Evolutionary conservation across 306 rosid genomes (phyloP), one percentile per base, ranked within the genome.

Genomic region (Calophaca sinica): DNA sequence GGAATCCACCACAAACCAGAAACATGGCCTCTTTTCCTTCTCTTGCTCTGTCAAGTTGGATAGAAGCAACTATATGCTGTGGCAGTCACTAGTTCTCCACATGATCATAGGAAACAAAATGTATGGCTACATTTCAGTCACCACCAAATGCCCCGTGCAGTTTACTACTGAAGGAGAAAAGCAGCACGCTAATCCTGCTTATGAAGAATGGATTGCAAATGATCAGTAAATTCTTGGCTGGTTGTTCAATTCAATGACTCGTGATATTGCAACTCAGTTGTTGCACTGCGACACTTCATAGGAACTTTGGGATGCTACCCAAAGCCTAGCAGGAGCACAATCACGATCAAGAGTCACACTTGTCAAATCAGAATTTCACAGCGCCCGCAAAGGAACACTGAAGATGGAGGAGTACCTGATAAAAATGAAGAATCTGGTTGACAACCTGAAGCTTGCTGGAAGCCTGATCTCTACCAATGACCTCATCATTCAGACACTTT

Each of bases 1-100:
- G 7, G 28, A 50, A 5, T 12, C 53, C 8, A 13, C 55, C 7
- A 3, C 8, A 49, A 50, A 50, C 28, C 3, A 50, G 0, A 50
- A 50, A 50, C 13, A 50, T 50, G 3, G 4, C 8, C 15, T n/a
- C 28, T 4, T 26, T 5, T n/a, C 7, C 1, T 5, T 50, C 3
- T 45, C 50, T 45, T 31, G 26, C 44, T 58, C 8, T 58, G 39
- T 58, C 39, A 58, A 58, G 63, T 4, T 58, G 15, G 63, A 58
- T 41, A 58, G 6, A 58, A 32, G 5, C 39, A 58, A 58, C 7
- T 58, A 28, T 55, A 6, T 7, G 3, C n/a, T 55, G 3, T 55
- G 62, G 36, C 8, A 55, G 10, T 55, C 62, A 7, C 6, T 26
- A 6, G 61, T 9, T 0, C 35, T 54, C 0, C 61, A 2, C 1